These are phyloP conservation scores for Kodamaea laetipori DNA, from an alignment of 805 yeast species.

Conservation along the genomic window DNA sequence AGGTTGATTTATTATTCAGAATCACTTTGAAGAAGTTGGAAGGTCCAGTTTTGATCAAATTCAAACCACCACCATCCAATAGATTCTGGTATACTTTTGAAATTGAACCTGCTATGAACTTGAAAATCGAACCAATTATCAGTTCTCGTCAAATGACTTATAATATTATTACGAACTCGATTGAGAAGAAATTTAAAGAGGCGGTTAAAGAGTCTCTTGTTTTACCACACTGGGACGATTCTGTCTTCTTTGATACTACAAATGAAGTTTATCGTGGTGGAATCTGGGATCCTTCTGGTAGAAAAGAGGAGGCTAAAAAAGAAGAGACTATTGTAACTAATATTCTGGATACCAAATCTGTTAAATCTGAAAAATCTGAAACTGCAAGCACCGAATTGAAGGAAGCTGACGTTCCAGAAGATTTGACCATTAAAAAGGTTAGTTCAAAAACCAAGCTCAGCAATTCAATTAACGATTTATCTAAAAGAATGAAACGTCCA, in stretches of 20 bases:
- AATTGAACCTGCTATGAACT: conserved; percentile 70
- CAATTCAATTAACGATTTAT: conserved; percentile 16
- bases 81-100: conserved; percentile 91
- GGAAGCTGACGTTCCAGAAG: not conserved
- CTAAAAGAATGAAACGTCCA: conserved; percentile 10
- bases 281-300: conserved; percentile 64
- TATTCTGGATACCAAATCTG: not conserved
- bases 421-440: not conserved
- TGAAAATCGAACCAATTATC: conserved; percentile 87
- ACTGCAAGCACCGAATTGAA: not conserved
- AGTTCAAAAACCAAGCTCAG: conserved; percentile 22
- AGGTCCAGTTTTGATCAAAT: conserved; percentile 68
- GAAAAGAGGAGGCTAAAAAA: not conserved
- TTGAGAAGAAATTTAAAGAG: conserved; percentile 76
- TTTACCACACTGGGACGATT: conserved; percentile 85
- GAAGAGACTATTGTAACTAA: not conserved
- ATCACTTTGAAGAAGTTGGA: conserved; percentile 67
- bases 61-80: conserved; percentile 90
- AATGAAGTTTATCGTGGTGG: conserved; percentile 87
- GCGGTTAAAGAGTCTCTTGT: conserved; percentile 80
- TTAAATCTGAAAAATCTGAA: not conserved
- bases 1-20: conserved; percentile 71
- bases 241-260: conserved; percentile 65
- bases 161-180: conserved; percentile 74
- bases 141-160: conserved; percentile 81